These are phyloP conservation scores for Cymodocea nodosa DNA, from an alignment of 116 monocot genomes.

Conservation along the genomic window DNA sequence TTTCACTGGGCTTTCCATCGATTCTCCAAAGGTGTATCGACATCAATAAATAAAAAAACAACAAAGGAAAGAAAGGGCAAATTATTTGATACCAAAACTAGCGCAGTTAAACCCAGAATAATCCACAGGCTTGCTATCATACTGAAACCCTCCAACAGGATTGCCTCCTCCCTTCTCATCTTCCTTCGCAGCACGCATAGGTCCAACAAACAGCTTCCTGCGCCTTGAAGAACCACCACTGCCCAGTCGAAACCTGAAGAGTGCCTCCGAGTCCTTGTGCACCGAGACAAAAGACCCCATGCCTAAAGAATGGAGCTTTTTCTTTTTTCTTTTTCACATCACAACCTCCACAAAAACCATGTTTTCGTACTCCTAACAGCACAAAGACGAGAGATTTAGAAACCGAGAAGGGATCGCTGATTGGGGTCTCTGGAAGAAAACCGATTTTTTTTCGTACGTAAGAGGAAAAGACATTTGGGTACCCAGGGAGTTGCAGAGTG, in stretches of 20 bases:
- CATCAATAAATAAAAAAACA: background rate
- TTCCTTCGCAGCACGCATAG: background rate
- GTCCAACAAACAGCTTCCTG: background rate
- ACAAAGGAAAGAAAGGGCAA: background rate
- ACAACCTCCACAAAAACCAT: background rate
- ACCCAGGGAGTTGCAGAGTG: no score
- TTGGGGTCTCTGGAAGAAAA: background rate
- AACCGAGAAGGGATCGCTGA: background rate
- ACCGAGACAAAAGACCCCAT: conserved; percentile 5
- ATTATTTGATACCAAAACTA: background rate
- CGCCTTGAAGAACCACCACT: background rate
- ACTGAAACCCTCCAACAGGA: background rate
- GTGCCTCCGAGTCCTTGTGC: conserved; percentile 1
- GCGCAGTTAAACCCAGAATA: background rate
- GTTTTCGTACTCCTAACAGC: no score
- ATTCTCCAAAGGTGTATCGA: no score
- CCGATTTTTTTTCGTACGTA: no score
- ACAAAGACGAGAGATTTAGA: background rate
- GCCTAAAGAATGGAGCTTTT: background rate
- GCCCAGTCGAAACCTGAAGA: background rate
- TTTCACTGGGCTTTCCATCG: no score
- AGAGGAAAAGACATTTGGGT: no score
- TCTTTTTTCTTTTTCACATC: background rate
- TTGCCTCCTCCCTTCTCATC: background rate
- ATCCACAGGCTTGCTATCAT: background rate